Conservation (phyloP, 2,329 filamentous ascomycete genomes). For the Trichophyton equinum region DNA sequence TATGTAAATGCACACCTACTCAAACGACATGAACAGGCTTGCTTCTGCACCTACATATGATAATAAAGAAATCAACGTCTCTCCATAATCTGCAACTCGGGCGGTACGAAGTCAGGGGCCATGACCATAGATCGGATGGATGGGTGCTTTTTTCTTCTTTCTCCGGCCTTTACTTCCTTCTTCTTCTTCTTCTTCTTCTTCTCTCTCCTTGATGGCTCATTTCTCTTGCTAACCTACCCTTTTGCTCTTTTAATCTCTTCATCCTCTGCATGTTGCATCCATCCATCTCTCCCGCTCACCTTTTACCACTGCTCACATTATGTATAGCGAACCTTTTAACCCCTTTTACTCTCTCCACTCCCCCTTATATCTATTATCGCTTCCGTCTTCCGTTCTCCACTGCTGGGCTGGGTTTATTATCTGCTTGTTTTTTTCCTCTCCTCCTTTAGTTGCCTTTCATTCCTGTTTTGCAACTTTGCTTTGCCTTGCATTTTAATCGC, state of each 20-base stretch:
- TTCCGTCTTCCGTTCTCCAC: neutral
- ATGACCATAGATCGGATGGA: slow-evolving; percentile 5
- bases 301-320: neutral
- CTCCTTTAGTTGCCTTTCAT: neutral
- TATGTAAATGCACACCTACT: slow-evolving; percentile 28
- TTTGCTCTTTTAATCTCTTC: slow-evolving; percentile 4
- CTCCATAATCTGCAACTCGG: neutral
- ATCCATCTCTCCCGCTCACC: neutral
- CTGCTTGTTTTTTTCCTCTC: neutral
- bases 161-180: slow-evolving; percentile 5
- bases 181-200: neutral
- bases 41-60: neutral
- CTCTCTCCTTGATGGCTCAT: slow-evolving; percentile 2
- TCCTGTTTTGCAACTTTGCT: neutral
- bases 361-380: neutral
- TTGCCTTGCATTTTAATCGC: neutral
- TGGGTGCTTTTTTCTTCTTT: slow-evolving; percentile 4
- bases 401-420: neutral
- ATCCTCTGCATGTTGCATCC: neutral
- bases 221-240: neutral
- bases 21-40: neutral
- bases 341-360: neutral
- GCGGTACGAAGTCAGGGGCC: neutral
- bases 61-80: neutral
- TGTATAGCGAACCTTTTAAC: neutral